These are phyloP conservation scores for Phylloboletellus chloephorus DNA, from an alignment of 1,284 basidiomycete genomes.

Conservation along the genomic window DNA sequence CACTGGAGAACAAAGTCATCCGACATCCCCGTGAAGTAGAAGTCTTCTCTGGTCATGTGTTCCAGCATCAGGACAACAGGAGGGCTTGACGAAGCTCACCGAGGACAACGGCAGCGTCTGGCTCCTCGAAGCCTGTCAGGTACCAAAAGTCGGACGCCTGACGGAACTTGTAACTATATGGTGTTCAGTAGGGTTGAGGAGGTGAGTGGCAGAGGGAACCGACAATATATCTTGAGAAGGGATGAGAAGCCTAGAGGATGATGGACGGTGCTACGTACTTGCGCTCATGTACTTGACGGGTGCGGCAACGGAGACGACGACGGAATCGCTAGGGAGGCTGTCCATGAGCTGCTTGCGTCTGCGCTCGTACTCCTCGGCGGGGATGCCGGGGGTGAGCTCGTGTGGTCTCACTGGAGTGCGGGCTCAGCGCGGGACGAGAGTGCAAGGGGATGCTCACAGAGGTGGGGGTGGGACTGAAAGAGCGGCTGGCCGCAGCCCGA, in stretches of 20 bases:
- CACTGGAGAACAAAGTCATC: slow-evolving; percentile 85
- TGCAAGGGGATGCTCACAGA: slow-evolving; percentile 41
- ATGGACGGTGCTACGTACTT: slow-evolving; percentile 48
- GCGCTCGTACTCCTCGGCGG: slow-evolving; percentile 76
- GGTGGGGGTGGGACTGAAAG: slow-evolving; percentile 72
- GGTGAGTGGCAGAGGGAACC: slow-evolving; percentile 19
- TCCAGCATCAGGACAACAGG: slow-evolving; percentile 1
- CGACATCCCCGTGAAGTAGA: slow-evolving; percentile 73
- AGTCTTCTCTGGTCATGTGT: slow-evolving; percentile 46
- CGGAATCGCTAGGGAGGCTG: slow-evolving; percentile 65
- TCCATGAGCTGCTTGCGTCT: slow-evolving; percentile 74
- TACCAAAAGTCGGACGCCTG: slow-evolving; percentile 95
- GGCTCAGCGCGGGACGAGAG: slow-evolving; percentile 5
- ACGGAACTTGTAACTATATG: slow-evolving; percentile 84
- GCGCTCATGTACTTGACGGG: slow-evolving; percentile 85
- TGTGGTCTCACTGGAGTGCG: slow-evolving; percentile 40
- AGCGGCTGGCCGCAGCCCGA: slow-evolving; percentile 75
- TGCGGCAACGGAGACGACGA: slow-evolving; percentile 79
- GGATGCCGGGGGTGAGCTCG: slow-evolving; percentile 86
- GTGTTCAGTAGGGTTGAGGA: slow-evolving; percentile 9
- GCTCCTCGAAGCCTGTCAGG: slow-evolving; percentile 92
- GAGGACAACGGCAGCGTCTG: slow-evolving; percentile 82
- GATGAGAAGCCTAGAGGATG: slow-evolving; percentile 10
- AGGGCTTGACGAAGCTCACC: slow-evolving; percentile 40
- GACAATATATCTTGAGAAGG: slow-evolving; percentile 42